Conservation (phyloP, 2,329 filamentous ascomycete species). For the Coniochaeta hoffmannii region DNA sequence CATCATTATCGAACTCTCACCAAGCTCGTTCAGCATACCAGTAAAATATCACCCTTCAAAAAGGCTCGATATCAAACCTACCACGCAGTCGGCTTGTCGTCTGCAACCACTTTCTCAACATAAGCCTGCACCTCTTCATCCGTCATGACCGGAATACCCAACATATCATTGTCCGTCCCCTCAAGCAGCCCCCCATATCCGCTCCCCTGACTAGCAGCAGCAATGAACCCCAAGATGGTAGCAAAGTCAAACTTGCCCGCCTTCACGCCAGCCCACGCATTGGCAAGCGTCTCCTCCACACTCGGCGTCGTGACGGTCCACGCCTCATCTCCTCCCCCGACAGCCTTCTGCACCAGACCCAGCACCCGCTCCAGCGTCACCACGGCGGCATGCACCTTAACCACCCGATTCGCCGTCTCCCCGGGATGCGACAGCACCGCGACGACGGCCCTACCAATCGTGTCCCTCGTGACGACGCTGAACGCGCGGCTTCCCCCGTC, state of each 20-base stretch:
- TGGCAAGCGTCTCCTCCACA: constrained; percentile 31
- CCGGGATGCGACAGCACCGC: constrained; percentile 37
- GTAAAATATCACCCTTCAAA: no score
- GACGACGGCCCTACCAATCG: constrained; percentile 42
- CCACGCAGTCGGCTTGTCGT: not conserved
- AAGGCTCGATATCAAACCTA: not conserved
- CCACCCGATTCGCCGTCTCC: constrained; percentile 46
- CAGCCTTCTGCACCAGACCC: not conserved
- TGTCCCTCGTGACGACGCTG: constrained; percentile 38
- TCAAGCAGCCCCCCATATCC: constrained; percentile 17
- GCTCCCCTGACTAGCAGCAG: constrained; percentile 23
- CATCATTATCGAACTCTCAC: no score
- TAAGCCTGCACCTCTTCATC: not conserved
- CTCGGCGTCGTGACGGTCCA: constrained; percentile 39
- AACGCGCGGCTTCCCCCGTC: constrained; percentile 46
- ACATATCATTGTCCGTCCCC: constrained; percentile 18
- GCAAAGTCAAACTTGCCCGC: not conserved
- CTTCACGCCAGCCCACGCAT: constrained; percentile 11
- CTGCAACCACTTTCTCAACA: not conserved
- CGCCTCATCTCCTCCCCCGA: constrained; percentile 31
- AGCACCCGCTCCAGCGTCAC: constrained; percentile 49
- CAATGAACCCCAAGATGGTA: constrained; percentile 25
- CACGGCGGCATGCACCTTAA: constrained; percentile 47
- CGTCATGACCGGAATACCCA: constrained; percentile 9
- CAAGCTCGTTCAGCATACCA: no score